Evolutionary conservation across 2,329 filamentous ascomycete species (phyloP).

Genomic region (Apiospora koreana): DNA sequence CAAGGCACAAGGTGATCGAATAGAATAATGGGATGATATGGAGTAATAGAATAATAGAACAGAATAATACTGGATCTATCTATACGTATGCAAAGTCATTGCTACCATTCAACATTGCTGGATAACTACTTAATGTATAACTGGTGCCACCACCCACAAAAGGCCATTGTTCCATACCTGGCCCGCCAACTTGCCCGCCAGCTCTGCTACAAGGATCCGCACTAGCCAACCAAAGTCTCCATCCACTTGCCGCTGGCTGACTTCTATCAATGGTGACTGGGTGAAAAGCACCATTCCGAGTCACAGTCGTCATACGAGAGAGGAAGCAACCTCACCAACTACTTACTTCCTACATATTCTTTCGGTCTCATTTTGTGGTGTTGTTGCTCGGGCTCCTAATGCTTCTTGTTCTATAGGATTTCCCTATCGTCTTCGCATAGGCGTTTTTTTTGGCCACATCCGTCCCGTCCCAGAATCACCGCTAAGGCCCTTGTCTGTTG

Average conservation of each 20-base stretch:
- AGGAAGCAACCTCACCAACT: neutral
- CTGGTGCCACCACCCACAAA: neutral
- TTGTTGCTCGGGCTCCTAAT: neutral
- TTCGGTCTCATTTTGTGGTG: neutral
- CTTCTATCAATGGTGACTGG: too few species aligned
- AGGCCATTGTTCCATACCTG: neutral
- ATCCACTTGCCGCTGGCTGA: neutral
- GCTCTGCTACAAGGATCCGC: neutral
- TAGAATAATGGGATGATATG: too few species aligned
- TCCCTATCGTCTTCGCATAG: neutral
- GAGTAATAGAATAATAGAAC: too few species aligned
- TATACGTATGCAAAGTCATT: too few species aligned
- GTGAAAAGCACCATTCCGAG: neutral
- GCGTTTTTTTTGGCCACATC: neutral
- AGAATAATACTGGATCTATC: too few species aligned
- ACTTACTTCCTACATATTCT: neutral
- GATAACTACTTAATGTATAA: too few species aligned
- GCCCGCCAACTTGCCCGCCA: too few species aligned
- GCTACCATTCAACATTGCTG: too few species aligned
- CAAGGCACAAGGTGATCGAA: too few species aligned
- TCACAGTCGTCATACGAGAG: slow-evolving; percentile 5
- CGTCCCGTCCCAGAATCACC: slow-evolving; percentile 3
- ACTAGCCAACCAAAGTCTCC: neutral
- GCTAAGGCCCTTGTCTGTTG: neutral
- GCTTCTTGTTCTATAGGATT: slow-evolving; percentile 3